A percentile compares a stretch with the other conserved stretches of the same genome.
Evolutionary conservation across 2,329 filamentous ascomycete species (phyloP).

Genomic region (Lachnellula suecica): DNA sequence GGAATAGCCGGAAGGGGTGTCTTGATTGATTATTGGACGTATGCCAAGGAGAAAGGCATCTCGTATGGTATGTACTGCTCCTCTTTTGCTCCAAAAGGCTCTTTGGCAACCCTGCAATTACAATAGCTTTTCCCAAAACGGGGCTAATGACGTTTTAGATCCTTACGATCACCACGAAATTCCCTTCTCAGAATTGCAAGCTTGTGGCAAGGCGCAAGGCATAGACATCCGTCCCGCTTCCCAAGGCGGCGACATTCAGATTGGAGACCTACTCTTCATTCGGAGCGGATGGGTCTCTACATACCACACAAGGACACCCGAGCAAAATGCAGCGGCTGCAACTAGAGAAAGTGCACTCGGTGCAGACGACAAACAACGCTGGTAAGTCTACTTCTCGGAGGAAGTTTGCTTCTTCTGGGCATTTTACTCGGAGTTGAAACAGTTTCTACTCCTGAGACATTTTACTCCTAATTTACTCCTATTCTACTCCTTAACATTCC

Average conservation of each 20-base stretch:
- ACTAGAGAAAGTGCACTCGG: slow-evolving; percentile 37
- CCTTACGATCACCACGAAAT: slow-evolving; percentile 30
- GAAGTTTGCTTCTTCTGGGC: no score
- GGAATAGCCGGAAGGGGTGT: slow-evolving; percentile 57
- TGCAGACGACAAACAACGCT: slow-evolving; percentile 34
- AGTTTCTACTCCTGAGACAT: no score
- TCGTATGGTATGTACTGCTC: slow-evolving; percentile 28
- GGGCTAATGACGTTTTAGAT: no score
- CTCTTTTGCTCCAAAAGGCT: no score
- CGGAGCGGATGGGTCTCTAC: slow-evolving; percentile 46
- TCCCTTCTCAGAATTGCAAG: slow-evolving; percentile 25
- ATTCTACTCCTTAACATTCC: no score
- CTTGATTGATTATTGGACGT: slow-evolving; percentile 50
- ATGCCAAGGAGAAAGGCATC: slow-evolving; percentile 39
- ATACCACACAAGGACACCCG: slow-evolving; percentile 36
- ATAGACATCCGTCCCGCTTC: slow-evolving; percentile 32
- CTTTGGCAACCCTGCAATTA: no score
- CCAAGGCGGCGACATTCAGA: slow-evolving; percentile 48
- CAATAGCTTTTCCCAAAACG: neutral
- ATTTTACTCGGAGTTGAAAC: no score
- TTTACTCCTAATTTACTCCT: no score
- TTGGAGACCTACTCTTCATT: slow-evolving; percentile 53
- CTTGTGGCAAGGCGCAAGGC: slow-evolving; percentile 29
- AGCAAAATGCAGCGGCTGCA: slow-evolving; percentile 38
- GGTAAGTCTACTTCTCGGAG: no score